Base-by-base conservation (phyloP, 2,329 filamentous ascomycete genomes). In the Fusarium cyanostomum region DNA sequence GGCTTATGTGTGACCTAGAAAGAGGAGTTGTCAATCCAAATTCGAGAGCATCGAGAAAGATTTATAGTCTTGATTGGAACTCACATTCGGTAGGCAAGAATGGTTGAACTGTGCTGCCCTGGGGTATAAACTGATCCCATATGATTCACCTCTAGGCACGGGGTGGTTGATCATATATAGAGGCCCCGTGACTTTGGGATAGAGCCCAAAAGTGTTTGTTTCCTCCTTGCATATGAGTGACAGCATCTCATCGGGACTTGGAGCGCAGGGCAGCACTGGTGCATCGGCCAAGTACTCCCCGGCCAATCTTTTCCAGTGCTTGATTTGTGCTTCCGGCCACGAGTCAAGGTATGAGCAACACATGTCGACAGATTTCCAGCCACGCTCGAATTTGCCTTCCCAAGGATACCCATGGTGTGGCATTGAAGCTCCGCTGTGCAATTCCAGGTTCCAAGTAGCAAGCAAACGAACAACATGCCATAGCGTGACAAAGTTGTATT, bases 61-160 rank as follows among this genome's bases (percentile, higher is more conserved):
- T 21, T 21, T 21, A 4, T 21, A 21, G 21, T 21, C 4, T 21
- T 8, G 26, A 9, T 18, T 5, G 3, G 7, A 16, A 61, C 71
- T 63, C 56, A 72, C 71, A 37, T 72, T 73, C 11, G 71, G 71
- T 11, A 54, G 16, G n/a, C 71, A 73, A 7, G 71, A 73, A 45
- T 73, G 71, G 13, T 73, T 73, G 8, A 73, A 73, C 42, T 66
- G 69, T 10, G 71, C 71, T 4, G 71, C 71, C 7, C 71, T 66
- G 1, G 71, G 71, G 46, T 66, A 73, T 8, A 73, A 15, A 2
- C 62, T 57, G 39, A 73, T 46, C 6, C 70, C 71, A 16, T 72
- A 73, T 0, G 56, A 62, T 39, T 72, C 62, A 13, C 71, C 71
- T 53, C 71, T 56, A 1, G 62, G 38, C 2, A 42, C 30, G 18